Base-by-base conservation (phyloP, 768 basidiomycete genomes). In the Tephrocybe sp. region DNA sequence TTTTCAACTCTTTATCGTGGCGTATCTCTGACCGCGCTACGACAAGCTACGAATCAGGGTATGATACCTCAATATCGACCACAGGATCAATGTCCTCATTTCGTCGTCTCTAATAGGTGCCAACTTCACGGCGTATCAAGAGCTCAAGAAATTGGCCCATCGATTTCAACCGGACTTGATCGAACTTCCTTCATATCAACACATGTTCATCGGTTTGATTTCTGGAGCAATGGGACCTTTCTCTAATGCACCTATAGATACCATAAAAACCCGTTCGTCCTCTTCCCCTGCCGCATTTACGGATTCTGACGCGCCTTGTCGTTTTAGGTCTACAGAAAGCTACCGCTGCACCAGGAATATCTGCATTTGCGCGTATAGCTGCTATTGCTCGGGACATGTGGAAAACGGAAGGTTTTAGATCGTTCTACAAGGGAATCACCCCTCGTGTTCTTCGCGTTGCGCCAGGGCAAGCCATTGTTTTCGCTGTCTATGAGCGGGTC, bases 11-110 rank as follows among this genome's bases (percentile, higher is more conserved):
- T 98, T 3, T 98, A 98, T 65, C 84, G 97, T 58, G 97, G 97
- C 18, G 95, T 99, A 33, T 81, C 85, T 3, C 77, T 99, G 33
- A 98, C 97, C 3, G 97, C 97, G 1, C 71, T 98, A 18, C 76
- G 97, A 42, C 97, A 99, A 74, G 95, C 97, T 14, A 99, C 96
- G 10, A 99, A 99, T 65, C 97, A 98, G 72, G 96, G 93, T 88
- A 47, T 11, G 25, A 23, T 45, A 5, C 14, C 0, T 8, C 14
- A 10, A 11, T 36, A 17, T 25, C 12, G 17, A 18, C n/a, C n/a
- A n/a, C n/a, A n/a, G n/a, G n/a, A n/a, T n/a, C n/a, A 26, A 3
- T 26, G 37, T 4, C 40, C 23, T 50, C 14, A 43, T 36, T 17
- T 30, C 21, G 18, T 21, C 26, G n/a, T 39, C 8, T 37, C 14